Conservation (phyloP, 345 rosid species). For the Brassica juncea region DNA sequence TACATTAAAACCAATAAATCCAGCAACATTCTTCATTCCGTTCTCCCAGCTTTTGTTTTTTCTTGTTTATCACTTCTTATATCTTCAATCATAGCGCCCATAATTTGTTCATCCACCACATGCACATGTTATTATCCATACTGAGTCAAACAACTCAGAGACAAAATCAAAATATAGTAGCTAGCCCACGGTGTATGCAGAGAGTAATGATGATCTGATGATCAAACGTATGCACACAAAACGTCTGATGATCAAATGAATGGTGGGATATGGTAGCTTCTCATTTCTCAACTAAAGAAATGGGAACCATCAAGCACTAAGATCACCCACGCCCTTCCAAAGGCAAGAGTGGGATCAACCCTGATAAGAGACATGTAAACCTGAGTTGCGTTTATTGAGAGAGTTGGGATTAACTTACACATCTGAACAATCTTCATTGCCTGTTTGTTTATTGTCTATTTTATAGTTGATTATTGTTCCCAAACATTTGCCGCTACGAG, state of each 20-base stretch:
- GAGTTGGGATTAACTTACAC: no score
- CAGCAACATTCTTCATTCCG: conserved; percentile 20
- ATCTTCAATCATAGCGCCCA: background rate
- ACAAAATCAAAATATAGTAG: background rate
- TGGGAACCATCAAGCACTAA: no score
- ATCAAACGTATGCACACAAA: background rate
- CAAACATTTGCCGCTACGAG: background rate
- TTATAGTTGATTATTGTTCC: background rate
- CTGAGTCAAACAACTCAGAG: background rate
- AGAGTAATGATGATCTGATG: background rate
- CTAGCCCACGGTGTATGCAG: background rate
- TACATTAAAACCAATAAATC: background rate
- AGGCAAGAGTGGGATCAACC: no score
- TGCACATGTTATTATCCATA: background rate
- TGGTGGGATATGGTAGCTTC: no score
- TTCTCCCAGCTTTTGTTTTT: background rate
- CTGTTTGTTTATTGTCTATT: background rate
- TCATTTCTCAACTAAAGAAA: no score
- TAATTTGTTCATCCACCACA: background rate
- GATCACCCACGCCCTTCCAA: no score
- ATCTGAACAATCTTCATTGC: no score
- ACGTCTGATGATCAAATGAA: background rate
- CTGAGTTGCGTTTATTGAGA: no score
- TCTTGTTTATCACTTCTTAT: conserved; percentile 1
- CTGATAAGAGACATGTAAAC: no score